A percentile compares a stretch with the other conserved stretches of the same genome.
These are phyloP conservation scores for Globisporangium barbulae DNA, from an alignment of 352 stramenopile genomes.

Conservation along the genomic window DNA sequence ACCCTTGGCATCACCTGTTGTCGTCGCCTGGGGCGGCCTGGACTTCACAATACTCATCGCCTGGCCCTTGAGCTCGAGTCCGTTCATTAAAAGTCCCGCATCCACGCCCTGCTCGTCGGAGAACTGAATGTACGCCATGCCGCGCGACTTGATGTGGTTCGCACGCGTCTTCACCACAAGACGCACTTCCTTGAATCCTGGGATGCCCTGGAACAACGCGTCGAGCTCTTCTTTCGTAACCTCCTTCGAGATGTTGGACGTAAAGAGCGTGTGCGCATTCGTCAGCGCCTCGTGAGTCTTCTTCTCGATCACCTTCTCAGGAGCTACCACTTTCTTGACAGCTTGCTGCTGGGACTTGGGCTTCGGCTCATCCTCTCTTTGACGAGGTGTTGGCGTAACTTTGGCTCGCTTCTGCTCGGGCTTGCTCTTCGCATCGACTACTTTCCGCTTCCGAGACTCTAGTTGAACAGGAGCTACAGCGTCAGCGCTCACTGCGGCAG, in stretches of 20 bases:
- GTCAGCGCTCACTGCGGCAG: slow-evolving; percentile 20
- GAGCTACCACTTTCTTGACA: slow-evolving; percentile 5
- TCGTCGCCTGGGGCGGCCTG: slow-evolving; percentile 26
- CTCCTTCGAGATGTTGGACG: slow-evolving; percentile 65
- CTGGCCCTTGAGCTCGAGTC: slow-evolving; percentile 17
- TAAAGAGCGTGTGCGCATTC: slow-evolving; percentile 66
- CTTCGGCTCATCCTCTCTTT: neutral
- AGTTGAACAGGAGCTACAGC: slow-evolving; percentile 1
- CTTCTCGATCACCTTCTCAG: slow-evolving; percentile 21
- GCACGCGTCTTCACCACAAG: slow-evolving; percentile 63
- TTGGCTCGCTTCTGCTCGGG: slow-evolving; percentile 29
- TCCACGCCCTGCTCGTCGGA: slow-evolving; percentile 36
- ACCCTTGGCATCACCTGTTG: neutral
- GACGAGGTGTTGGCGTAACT: neutral
- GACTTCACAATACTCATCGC: slow-evolving; percentile 51
- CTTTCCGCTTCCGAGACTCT: slow-evolving; percentile 19
- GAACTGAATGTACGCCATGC: slow-evolving; percentile 78
- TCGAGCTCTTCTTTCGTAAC: slow-evolving; percentile 46
- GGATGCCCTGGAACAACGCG: slow-evolving; percentile 46
- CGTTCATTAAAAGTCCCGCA: slow-evolving; percentile 19
- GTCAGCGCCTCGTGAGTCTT: slow-evolving; percentile 32
- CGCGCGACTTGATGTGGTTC: slow-evolving; percentile 56
- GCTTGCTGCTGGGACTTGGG: neutral
- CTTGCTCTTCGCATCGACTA: slow-evolving; percentile 1
- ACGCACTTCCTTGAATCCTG: slow-evolving; percentile 50